Conservation (phyloP, 2,329 filamentous ascomycete species). For the Cladophialophora bantiana region DNA sequence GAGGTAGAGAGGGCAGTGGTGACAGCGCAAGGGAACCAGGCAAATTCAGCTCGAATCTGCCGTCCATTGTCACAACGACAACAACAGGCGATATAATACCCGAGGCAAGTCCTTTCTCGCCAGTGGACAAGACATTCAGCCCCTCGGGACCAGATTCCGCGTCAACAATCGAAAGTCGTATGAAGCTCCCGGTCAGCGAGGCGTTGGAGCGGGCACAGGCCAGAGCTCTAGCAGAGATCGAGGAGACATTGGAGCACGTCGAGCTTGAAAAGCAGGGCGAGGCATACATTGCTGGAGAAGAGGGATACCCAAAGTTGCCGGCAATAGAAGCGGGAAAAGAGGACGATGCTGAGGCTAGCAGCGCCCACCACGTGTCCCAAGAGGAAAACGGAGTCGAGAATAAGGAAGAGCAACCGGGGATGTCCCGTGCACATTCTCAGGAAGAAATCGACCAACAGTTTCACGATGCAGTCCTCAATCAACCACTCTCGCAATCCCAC, state of each 20-base stretch:
- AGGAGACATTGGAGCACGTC: slow-evolving; percentile 37
- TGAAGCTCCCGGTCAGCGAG: slow-evolving; percentile 35
- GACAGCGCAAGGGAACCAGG: slow-evolving; percentile 35
- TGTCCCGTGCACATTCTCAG: slow-evolving; percentile 21
- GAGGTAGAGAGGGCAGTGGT: slow-evolving; percentile 43
- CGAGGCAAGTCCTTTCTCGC: slow-evolving; percentile 32
- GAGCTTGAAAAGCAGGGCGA: slow-evolving; percentile 16
- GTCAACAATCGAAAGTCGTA: slow-evolving; percentile 6
- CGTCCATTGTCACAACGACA: slow-evolving; percentile 38
- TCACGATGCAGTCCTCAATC: slow-evolving; percentile 29
- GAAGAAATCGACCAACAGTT: slow-evolving; percentile 29
- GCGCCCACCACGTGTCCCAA: background rate
- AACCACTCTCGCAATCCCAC: slow-evolving; percentile 13
- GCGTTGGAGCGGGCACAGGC: slow-evolving; percentile 38
- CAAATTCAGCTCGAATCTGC: slow-evolving; percentile 37
- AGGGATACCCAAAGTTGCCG: background rate
- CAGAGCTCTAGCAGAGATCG: slow-evolving; percentile 35
- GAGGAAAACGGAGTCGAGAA: background rate
- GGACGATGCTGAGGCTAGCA: background rate
- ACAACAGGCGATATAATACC: slow-evolving; percentile 23
- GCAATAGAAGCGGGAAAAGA: slow-evolving; percentile 3
- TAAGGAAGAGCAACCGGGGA: slow-evolving; percentile 5
- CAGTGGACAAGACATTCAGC: slow-evolving; percentile 32
- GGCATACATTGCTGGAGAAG: background rate
- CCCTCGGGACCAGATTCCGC: slow-evolving; percentile 24